Evolutionary conservation across 1,284 basidiomycete genomes (phyloP).

Genomic region (Ganoderma meredithae): DNA sequence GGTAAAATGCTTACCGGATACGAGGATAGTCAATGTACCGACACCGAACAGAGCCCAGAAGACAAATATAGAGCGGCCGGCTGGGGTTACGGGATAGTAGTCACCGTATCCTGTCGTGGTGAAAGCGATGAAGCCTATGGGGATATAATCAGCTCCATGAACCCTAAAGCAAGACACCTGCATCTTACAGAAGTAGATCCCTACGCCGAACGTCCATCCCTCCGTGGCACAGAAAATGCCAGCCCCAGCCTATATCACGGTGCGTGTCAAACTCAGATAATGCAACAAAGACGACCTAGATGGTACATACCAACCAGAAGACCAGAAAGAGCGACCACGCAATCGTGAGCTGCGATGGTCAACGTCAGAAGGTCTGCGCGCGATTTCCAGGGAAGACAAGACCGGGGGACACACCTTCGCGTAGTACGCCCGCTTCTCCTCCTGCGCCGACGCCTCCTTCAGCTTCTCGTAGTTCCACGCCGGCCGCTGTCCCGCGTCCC

Average conservation of each 20-base stretch:
- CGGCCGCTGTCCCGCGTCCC: conserved; percentile 25
- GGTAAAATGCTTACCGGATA: conserved; percentile 59
- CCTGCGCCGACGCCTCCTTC: conserved; percentile 37
- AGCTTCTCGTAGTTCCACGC: conserved; percentile 36
- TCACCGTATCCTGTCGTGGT: conserved; percentile 80
- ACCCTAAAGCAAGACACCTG: conserved; percentile 20
- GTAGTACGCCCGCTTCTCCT: conserved; percentile 56
- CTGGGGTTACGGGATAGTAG: conserved; percentile 62
- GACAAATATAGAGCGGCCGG: conserved; percentile 81
- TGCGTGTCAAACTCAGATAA: conserved; percentile 3
- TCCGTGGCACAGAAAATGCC: conserved; percentile 63
- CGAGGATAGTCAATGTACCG: conserved; percentile 75
- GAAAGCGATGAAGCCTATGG: conserved; percentile 59
- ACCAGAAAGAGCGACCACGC: conserved; percentile 58
- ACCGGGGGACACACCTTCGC: conserved; percentile 50
- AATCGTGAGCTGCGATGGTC: conserved; percentile 44
- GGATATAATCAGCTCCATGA: conserved; percentile 8
- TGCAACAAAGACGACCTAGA: neutral
- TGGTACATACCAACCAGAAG: conserved; percentile 60
- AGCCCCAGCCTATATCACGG: conserved; percentile 52
- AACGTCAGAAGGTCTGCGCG: neutral
- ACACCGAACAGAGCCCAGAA: conserved; percentile 84
- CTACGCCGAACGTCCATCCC: conserved; percentile 55
- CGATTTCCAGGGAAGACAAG: neutral
- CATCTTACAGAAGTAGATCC: conserved; percentile 77